A percentile compares a stretch with the other conserved stretches of the same genome.
Evolutionary conservation across 2,329 filamentous ascomycete species (phyloP).

Genomic region (Graphiopsis chlorocephala): DNA sequence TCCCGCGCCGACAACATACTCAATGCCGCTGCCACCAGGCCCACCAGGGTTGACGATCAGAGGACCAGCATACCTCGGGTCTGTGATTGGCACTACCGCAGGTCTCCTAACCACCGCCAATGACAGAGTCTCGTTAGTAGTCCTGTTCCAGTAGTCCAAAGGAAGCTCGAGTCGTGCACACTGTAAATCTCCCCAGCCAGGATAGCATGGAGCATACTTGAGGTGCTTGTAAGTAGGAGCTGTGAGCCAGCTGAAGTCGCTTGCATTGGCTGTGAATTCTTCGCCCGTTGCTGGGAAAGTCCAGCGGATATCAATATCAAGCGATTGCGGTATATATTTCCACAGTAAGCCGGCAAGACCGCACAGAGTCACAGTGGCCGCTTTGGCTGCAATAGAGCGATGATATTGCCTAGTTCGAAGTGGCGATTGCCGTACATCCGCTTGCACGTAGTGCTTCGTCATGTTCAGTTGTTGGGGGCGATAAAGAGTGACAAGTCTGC

Average conservation of each 20-base stretch:
- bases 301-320: neutral
- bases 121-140: constrained; percentile 35
- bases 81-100: constrained; percentile 40
- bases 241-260: constrained; percentile 21
- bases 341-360: neutral
- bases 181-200: constrained; percentile 36
- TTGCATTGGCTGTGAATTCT: neutral
- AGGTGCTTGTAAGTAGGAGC: constrained; percentile 15
- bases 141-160: constrained; percentile 43
- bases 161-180: constrained; percentile 52
- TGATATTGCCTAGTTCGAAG: neutral
- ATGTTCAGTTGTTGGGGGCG: neutral
- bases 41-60: constrained; percentile 46
- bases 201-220: constrained; percentile 38
- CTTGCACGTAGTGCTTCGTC: neutral
- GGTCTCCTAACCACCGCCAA: constrained; percentile 49
- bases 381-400: neutral
- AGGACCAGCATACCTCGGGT: constrained; percentile 42
- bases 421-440: neutral
- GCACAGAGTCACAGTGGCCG: neutral
- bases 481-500: neutral
- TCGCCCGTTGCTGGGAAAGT: neutral
- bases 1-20: constrained; percentile 30
- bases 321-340: neutral
- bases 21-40: constrained; percentile 42